A percentile compares a stretch with the other conserved stretches of the same genome.
Evolutionary conservation across 2,329 filamentous ascomycete genomes (phyloP).

Genomic region (Trichoderma atroviride): DNA sequence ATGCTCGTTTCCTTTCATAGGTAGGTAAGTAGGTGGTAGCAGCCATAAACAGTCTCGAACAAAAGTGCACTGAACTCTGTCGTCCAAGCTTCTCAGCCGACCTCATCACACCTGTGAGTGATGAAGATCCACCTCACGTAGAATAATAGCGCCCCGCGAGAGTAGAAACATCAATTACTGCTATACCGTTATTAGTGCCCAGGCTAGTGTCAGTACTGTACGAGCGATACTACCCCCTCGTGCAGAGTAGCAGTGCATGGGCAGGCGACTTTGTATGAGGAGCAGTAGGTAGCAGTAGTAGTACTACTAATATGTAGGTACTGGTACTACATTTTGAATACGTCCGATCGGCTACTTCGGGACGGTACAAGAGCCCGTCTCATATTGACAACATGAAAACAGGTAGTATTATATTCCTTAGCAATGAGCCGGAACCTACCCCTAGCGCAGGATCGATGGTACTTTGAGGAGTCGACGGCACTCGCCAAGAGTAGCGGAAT

Average conservation of each 20-base stretch:
- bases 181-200: not conserved
- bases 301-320: not conserved
- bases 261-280: not conserved
- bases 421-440: not conserved
- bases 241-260: constrained; percentile 15
- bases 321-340: not conserved
- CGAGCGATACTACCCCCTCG: constrained; percentile 12
- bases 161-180: not conserved
- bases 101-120: not conserved
- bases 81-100: constrained; percentile 16
- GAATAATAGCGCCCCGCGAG: not conserved
- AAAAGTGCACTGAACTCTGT: constrained; percentile 2
- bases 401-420: not conserved
- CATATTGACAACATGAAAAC: not conserved
- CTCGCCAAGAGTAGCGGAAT: not conserved
- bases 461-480: not conserved
- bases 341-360: constrained; percentile 17
- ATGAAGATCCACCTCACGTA: not conserved
- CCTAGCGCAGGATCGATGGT: not conserved
- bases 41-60: not conserved
- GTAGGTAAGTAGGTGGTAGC: too few species aligned
- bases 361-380: not conserved
- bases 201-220: constrained; percentile 1
- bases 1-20: not conserved
- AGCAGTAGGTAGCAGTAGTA: not conserved